Conservation (phyloP, 2,329 filamentous ascomycete genomes). For the Trichoderma semiorbis region DNA sequence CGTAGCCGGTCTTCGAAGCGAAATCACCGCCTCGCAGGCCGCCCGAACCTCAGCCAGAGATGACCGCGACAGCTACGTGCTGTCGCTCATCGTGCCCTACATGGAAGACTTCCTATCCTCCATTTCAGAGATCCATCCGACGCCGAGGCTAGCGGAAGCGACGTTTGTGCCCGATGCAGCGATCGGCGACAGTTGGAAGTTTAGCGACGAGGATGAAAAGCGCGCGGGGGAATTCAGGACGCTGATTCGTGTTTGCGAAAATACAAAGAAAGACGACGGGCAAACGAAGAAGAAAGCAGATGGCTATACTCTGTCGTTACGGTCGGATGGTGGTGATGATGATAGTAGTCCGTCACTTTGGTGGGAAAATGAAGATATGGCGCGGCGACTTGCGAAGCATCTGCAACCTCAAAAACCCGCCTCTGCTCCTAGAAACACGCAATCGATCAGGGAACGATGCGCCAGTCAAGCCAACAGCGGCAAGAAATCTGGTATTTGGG, state of each 20-base stretch:
- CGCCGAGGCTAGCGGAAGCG: constrained; percentile 39
- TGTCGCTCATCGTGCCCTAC: constrained; percentile 40
- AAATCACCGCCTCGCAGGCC: constrained; percentile 36
- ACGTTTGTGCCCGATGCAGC: constrained; percentile 43
- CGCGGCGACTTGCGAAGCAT: constrained; percentile 42
- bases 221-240: constrained; percentile 30
- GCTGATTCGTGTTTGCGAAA: constrained; percentile 30
- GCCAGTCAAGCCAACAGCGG: constrained; percentile 28
- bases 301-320: not conserved
- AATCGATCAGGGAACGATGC: constrained; percentile 26
- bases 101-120: constrained; percentile 42
- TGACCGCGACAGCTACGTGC: constrained; percentile 36
- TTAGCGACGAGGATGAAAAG: constrained; percentile 33
- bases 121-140: constrained; percentile 32
- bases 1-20: constrained; percentile 35
- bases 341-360: constrained; percentile 31
- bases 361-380: constrained; percentile 48
- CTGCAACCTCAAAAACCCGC: constrained; percentile 37
- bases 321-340: not conserved
- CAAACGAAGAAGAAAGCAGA: not conserved
- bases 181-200: constrained; percentile 36
- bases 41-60: constrained; percentile 34
- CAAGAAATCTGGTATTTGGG: constrained; percentile 36
- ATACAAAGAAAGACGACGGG: not conserved
- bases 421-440: constrained; percentile 27